These are phyloP conservation scores for Neurospora sp. DNA, from an alignment of 495 filamentous ascomycete species.

Conservation along the genomic window DNA sequence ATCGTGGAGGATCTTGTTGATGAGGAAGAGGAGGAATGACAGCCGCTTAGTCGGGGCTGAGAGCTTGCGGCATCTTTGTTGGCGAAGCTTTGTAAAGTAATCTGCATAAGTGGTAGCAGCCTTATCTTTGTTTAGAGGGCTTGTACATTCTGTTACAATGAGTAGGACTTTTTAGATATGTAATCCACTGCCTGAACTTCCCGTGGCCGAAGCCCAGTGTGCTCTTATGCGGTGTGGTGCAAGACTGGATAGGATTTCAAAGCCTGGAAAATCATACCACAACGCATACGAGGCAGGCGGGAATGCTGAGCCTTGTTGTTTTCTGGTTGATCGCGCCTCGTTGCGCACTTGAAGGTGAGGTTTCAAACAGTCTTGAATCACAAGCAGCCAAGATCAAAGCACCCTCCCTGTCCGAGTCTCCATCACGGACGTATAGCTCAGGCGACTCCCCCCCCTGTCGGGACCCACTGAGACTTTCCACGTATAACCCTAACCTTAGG, in stretches of 20 bases:
- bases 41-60: not conserved
- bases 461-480: too few species aligned
- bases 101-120: not conserved
- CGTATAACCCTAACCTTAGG: too few species aligned
- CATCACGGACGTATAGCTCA: not conserved
- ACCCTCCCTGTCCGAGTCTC: not conserved
- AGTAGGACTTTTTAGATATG: not conserved
- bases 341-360: not conserved
- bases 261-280: not conserved
- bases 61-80: not conserved
- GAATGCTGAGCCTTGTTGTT: not conserved
- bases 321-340: not conserved
- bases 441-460: too few species aligned
- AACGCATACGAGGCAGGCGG: not conserved
- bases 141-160: not conserved
- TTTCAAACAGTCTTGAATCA: not conserved
- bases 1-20: slow-evolving; percentile 56
- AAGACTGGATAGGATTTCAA: not conserved
- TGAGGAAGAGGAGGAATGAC: slow-evolving; percentile 25
- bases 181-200: not conserved
- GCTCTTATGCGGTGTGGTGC: not conserved
- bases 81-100: not conserved
- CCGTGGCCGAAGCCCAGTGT: not conserved
- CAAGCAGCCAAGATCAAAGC: not conserved
- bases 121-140: not conserved